A percentile compares a stretch with the other conserved stretches of the same genome.
Evolutionary conservation across 2,329 filamentous ascomycete species (phyloP).

Genomic region (Arthrocladium fulminans): DNA sequence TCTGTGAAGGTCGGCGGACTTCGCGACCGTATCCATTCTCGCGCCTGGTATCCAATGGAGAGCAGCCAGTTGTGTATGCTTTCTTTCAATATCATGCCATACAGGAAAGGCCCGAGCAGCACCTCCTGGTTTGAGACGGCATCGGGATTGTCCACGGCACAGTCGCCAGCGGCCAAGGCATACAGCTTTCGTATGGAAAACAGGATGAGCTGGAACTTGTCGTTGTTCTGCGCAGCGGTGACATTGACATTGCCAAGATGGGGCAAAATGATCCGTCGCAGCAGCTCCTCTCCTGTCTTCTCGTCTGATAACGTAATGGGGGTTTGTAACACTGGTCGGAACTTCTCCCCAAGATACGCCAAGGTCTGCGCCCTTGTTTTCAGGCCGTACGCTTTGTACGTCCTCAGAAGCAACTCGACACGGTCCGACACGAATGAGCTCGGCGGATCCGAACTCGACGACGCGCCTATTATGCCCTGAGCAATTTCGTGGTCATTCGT

Average conservation of each 20-base stretch:
- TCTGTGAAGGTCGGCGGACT: slow-evolving; percentile 58
- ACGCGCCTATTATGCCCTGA: slow-evolving; percentile 75
- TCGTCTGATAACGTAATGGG: slow-evolving; percentile 77
- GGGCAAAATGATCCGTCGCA: slow-evolving; percentile 81
- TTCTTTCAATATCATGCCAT: slow-evolving; percentile 93
- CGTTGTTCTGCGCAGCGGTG: slow-evolving; percentile 70
- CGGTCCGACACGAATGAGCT: slow-evolving; percentile 94
- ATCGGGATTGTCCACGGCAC: slow-evolving; percentile 89
- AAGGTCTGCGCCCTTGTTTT: slow-evolving; percentile 75
- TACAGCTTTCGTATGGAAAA: slow-evolving; percentile 98
- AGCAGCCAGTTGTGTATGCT: slow-evolving; percentile 80
- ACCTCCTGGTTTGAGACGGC: slow-evolving; percentile 95
- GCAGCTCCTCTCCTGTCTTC: slow-evolving; percentile 82
- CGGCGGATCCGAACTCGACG: slow-evolving; percentile 64
- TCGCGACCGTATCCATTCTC: slow-evolving; percentile 48
- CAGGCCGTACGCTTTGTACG: slow-evolving; percentile 82
- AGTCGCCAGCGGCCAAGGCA: slow-evolving; percentile 83
- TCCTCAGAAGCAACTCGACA: slow-evolving; percentile 81
- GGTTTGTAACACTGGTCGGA: slow-evolving; percentile 76
- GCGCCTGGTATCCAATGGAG: slow-evolving; percentile 47
- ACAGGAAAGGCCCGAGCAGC: slow-evolving; percentile 83
- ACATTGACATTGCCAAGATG: slow-evolving; percentile 82
- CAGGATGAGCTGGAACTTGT: slow-evolving; percentile 89
- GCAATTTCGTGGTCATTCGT: slow-evolving; percentile 96
- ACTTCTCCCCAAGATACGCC: slow-evolving; percentile 81